Evolutionary conservation across 805 yeast species (phyloP), one percentile per base, ranked within the genome.

Genomic region (Nakazawaea anatomiae): DNA sequence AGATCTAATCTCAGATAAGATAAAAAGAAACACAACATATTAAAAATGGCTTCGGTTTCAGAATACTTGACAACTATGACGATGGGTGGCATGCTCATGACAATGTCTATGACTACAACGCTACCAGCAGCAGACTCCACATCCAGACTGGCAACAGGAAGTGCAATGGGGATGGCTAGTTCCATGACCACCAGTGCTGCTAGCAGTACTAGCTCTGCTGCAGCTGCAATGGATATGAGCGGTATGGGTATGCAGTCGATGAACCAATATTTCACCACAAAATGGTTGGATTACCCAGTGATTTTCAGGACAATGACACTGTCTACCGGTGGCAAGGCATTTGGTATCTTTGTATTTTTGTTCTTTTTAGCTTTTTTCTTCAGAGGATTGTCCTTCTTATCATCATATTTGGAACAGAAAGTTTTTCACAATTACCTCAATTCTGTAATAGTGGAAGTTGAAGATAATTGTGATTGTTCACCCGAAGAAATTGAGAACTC

Each of bases 341-440:
- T 87, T 63, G 95, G 92, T 28, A 85, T 87, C 12, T 87, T 86
- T 60, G 67, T 81, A 36, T 67, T 83, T 11, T 61, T 87, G 27
- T 79, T 87, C 60, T 77, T 76, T 30, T 68, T 79, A 2, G 82
- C 83, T 0, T 77, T 87, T 59, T 68, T 75, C 38, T 73, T 82
- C 53, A 77, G 87, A 60, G 84, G 87, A 2, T 49, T 83, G 6
- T 75, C 77, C 42, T 85, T 85, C 61, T 55, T 76, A 25, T 74
- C 80, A 52, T 76, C 82, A 58, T 86, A 85, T 60, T 60, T 87
- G 52, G 92, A 87, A 60, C 85, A 82, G 55, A 76, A 70, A 53
- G 85, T 87, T 46, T 86, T 77, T 80, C 74, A 68, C 58, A 78
- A 72, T 59, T 57, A 53, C 35, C 55, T 58, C 14, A 65, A 66